phyloP scores from a whole-genome alignment of 345 rosid species.

The Brassica nigra region DNA sequence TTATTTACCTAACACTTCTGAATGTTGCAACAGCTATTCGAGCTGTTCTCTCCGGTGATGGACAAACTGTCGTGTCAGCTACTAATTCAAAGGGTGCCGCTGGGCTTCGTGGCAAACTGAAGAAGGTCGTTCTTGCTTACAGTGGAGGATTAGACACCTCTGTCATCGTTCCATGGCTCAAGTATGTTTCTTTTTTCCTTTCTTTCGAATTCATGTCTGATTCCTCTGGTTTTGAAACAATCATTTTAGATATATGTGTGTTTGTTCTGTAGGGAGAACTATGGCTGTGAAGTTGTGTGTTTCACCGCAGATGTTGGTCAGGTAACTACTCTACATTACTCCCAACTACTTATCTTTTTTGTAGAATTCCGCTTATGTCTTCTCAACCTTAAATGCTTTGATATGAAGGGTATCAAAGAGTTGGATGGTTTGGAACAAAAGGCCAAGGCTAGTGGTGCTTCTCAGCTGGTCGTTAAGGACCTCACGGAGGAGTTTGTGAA shows the following conservation, averaged over 20 bases:
- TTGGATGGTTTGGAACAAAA: conserved; percentile 88
- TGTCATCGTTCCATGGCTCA: conserved; percentile 95
- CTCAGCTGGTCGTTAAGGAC: conserved; percentile 89
- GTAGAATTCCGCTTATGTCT: background rate
- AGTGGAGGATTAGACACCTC: conserved; percentile 98
- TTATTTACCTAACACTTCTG: background rate
- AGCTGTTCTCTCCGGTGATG: conserved; percentile 58
- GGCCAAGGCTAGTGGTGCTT: conserved; percentile 97
- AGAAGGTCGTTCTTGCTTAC: conserved; percentile 93
- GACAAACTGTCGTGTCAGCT: conserved; percentile 26
- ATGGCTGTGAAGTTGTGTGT: conserved; percentile 98
- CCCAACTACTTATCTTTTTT: background rate
- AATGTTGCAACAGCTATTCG: conserved; percentile 49
- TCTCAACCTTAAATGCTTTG: conserved; percentile 4
- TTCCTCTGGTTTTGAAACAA: background rate
- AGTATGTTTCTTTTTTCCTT: conserved; percentile 44
- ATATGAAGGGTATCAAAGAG: conserved; percentile 72
- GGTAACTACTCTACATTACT: conserved; percentile 46
- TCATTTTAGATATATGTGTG: too few relatives aligned
- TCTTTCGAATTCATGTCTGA: background rate
- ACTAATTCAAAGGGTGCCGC: conserved; percentile 45
- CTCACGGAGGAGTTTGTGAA: conserved; percentile 86
- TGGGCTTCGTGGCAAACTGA: conserved; percentile 70
- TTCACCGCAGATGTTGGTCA: conserved; percentile 99
- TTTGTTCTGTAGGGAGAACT: conserved; percentile 67